These are phyloP conservation scores for Closterium sp. DNA, from an alignment of 139 green algal genomes.

Conservation along the genomic window DNA sequence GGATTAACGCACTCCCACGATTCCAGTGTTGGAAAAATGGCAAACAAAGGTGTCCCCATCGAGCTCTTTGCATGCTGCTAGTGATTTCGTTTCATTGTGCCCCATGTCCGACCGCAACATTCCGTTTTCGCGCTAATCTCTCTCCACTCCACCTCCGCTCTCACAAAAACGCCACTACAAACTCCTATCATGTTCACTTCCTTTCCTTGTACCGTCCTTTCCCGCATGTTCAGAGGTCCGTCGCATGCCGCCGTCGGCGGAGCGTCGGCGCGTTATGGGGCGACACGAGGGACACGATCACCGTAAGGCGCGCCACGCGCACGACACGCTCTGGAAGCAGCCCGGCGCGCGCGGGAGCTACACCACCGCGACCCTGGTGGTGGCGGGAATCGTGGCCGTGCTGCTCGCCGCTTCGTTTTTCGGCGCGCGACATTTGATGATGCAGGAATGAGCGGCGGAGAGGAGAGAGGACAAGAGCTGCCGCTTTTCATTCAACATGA, in stretches of 20 bases:
- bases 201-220: not conserved
- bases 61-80: not conserved
- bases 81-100: not conserved
- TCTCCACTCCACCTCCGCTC: not conserved
- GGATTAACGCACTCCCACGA: no score
- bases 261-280: not conserved
- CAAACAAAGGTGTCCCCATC: not conserved
- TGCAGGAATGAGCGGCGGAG: not conserved
- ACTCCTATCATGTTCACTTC: not conserved
- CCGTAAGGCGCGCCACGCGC: not conserved
- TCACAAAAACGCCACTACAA: not conserved
- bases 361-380: not conserved
- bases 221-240: not conserved
- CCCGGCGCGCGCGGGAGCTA: not conserved
- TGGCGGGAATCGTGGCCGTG: not conserved
- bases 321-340: not conserved
- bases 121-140: not conserved
- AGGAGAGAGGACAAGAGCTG: no score
- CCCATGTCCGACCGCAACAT: no score
- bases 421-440: not conserved
- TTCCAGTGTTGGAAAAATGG: not conserved
- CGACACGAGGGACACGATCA: not conserved
- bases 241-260: not conserved
- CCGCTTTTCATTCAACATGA: no score
- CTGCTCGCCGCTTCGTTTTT: not conserved